Percentiles rank a stretch among this genome's conserved stretches.
Conservation (phyloP, 352 stramenopile species). For the Saprolegnia diclina region DNA sequence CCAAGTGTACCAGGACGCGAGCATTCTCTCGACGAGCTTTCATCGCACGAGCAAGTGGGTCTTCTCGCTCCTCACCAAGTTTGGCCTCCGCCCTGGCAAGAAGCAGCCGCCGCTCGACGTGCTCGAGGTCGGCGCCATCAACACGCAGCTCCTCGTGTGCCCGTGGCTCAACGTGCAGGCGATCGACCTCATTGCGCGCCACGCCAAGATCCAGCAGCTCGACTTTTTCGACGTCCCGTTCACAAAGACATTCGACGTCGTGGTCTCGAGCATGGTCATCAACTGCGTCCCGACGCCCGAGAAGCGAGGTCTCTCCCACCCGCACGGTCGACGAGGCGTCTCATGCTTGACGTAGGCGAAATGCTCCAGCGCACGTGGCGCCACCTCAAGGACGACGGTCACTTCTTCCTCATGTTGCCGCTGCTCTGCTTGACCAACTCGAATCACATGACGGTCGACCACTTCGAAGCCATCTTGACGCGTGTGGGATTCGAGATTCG, state of each 20-base stretch:
- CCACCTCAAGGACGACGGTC: constrained; percentile 45
- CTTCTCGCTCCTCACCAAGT: constrained; percentile 81
- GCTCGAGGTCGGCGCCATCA: constrained; percentile 92
- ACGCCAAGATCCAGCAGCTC: constrained; percentile 86
- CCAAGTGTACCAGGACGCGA: constrained; percentile 91
- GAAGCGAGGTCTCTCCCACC: constrained; percentile 52
- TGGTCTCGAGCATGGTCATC: constrained; percentile 94
- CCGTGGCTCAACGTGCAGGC: constrained; percentile 88
- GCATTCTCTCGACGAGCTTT: constrained; percentile 91
- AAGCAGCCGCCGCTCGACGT: constrained; percentile 53
- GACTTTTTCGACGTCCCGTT: constrained; percentile 88
- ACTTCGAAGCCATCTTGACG: constrained; percentile 61
- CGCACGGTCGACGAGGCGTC: too few species aligned
- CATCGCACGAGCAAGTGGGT: constrained; percentile 96
- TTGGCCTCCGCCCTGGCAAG: constrained; percentile 59
- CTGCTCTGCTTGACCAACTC: constrained; percentile 70
- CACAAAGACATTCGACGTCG: constrained; percentile 71
- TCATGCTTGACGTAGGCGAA: constrained; percentile 27
- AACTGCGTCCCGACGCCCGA: constrained; percentile 93
- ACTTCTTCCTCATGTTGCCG: constrained; percentile 73
- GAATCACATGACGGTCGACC: constrained; percentile 65
- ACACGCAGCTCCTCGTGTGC: constrained; percentile 93
- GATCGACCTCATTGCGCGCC: constrained; percentile 92
- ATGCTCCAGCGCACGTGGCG: constrained; percentile 65
- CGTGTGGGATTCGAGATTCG: constrained; percentile 59